Evolutionary conservation across 2,329 filamentous ascomycete species (phyloP).

Genomic region (Alternaria gansuensis): DNA sequence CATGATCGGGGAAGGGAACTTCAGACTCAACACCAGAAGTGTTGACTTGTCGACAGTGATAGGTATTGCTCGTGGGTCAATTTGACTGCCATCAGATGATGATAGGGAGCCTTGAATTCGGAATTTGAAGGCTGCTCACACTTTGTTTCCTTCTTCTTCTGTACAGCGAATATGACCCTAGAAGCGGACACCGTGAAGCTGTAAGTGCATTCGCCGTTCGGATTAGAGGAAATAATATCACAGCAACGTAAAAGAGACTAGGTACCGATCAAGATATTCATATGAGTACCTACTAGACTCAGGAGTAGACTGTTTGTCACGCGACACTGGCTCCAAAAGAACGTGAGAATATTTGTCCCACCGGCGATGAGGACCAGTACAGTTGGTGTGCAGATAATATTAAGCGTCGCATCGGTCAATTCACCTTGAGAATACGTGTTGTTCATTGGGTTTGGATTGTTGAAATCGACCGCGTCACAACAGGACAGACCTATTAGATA

Average conservation of each 20-base stretch:
- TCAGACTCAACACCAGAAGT: not conserved
- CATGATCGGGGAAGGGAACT: constrained; percentile 3
- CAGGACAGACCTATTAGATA: not conserved
- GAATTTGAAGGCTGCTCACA: not conserved
- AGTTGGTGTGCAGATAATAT: not conserved
- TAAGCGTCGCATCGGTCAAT: not conserved
- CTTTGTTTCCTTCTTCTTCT: not conserved
- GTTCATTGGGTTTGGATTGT: no score
- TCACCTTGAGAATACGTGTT: not conserved
- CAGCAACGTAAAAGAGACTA: not conserved
- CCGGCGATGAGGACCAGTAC: not conserved
- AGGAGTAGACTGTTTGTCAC: not conserved
- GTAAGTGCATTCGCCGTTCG: not conserved
- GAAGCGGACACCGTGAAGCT: not conserved
- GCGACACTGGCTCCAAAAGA: not conserved
- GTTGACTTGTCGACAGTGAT: not conserved
- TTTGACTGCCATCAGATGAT: not conserved
- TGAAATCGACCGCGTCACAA: not conserved
- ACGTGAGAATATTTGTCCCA: not conserved
- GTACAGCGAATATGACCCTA: not conserved
- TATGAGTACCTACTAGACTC: not conserved
- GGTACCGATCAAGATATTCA: rapidly evolving
- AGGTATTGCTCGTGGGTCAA: not conserved
- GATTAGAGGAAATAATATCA: rapidly evolving
- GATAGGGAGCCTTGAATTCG: not conserved